Evolutionary conservation across 768 basidiomycete genomes (phyloP).

Genomic region (Podaxis sp.): DNA sequence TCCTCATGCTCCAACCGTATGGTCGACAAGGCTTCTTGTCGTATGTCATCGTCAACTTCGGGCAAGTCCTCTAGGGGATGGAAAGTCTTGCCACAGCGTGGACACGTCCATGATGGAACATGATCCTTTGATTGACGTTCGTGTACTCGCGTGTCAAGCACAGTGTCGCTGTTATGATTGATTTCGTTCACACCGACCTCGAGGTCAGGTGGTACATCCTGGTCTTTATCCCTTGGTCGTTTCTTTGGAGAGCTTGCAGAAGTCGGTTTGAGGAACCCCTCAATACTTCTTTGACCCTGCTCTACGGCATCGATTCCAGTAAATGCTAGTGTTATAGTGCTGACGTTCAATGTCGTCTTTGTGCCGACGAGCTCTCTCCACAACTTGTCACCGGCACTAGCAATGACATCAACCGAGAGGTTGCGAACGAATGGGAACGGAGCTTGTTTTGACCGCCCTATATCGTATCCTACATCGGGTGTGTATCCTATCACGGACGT

Average conservation of each 20-base stretch:
- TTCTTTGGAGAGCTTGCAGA: slow-evolving; percentile 34
- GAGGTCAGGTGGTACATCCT: neutral
- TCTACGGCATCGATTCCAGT: slow-evolving; percentile 76
- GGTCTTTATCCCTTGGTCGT: slow-evolving; percentile 36
- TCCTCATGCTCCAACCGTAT: slow-evolving; percentile 78
- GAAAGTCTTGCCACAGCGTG: slow-evolving; percentile 54
- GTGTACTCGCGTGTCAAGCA: slow-evolving; percentile 7
- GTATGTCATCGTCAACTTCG: slow-evolving; percentile 28
- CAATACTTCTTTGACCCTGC: slow-evolving; percentile 81
- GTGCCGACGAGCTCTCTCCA: slow-evolving; percentile 85
- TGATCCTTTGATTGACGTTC: slow-evolving; percentile 7
- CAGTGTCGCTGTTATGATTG: neutral
- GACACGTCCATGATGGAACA: slow-evolving; percentile 50
- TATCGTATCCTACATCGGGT: slow-evolving; percentile 53
- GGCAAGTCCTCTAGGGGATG: slow-evolving; percentile 26
- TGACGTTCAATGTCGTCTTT: slow-evolving; percentile 58
- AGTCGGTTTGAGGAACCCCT: slow-evolving; percentile 71
- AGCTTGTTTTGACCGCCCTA: slow-evolving; percentile 76
- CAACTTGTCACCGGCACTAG: slow-evolving; percentile 72
- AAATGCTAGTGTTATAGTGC: slow-evolving; percentile 71
- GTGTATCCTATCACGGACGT: slow-evolving; percentile 11
- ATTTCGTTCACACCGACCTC: neutral
- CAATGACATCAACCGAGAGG: slow-evolving; percentile 74
- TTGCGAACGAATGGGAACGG: slow-evolving; percentile 83
- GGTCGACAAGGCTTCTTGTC: slow-evolving; percentile 36